Evolutionary conservation across 495 filamentous ascomycete genomes (phyloP).

Genomic region (Filosporella fistucella): DNA sequence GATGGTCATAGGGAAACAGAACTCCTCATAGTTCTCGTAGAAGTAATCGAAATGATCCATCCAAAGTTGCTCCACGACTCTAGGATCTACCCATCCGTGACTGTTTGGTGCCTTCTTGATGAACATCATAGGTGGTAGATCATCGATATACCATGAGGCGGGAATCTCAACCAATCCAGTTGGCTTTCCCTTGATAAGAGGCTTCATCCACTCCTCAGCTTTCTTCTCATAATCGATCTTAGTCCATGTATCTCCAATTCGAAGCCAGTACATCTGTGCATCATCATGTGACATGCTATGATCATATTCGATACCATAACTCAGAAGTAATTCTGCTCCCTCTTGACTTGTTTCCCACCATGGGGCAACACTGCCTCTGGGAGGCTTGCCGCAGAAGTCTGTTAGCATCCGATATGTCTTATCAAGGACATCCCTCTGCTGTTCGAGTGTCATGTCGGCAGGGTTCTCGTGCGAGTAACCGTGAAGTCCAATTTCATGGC

Average conservation of each 20-base stretch:
- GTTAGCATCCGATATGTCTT: constrained; percentile 70
- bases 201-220: constrained; percentile 64
- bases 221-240: constrained; percentile 57
- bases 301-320: constrained; percentile 67
- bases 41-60: constrained; percentile 66
- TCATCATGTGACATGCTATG: constrained; percentile 66
- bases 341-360: constrained; percentile 66
- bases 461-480: constrained; percentile 78
- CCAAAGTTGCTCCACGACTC: constrained; percentile 36
- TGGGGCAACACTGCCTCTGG: constrained; percentile 29
- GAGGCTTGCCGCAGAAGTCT: constrained; percentile 72
- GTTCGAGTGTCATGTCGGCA: constrained; percentile 63
- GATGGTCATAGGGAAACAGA: constrained; percentile 66
- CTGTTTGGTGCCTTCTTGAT: constrained; percentile 56
- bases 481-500: constrained; percentile 76
- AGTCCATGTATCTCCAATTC: constrained; percentile 57
- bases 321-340: constrained; percentile 60
- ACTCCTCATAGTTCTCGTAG: constrained; percentile 65
- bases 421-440: constrained; percentile 71
- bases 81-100: constrained; percentile 58
- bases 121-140: constrained; percentile 55
- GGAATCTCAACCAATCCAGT: constrained; percentile 63
- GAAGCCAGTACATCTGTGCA: constrained; percentile 60
- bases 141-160: constrained; percentile 65
- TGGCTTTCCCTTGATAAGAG: constrained; percentile 44